These are phyloP conservation scores for Fennellomyces sp. DNA, from an alignment of 371 early-diverging fungal genomes.

Conservation along the genomic window DNA sequence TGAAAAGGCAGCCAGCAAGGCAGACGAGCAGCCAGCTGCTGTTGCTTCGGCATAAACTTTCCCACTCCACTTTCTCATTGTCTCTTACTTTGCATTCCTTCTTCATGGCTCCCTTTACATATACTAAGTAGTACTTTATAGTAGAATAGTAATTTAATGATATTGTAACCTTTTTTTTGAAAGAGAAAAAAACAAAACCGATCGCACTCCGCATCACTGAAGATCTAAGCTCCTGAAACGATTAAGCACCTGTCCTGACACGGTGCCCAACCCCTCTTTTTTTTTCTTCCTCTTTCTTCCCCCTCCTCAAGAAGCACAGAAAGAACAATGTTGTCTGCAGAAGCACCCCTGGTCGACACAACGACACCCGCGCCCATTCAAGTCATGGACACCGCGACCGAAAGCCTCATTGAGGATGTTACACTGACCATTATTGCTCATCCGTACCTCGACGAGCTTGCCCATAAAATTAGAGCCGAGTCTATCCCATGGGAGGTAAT, in stretches of 20 bases:
- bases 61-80: not conserved
- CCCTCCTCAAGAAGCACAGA: not conserved
- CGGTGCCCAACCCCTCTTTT: no score
- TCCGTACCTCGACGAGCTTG: slow-evolving; percentile 81
- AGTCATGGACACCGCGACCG: slow-evolving; percentile 4
- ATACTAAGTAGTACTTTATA: no score
- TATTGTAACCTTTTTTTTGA: no score
- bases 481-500: slow-evolving; percentile 89
- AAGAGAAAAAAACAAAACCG: no score
- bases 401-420: slow-evolving; percentile 41
- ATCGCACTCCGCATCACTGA: no score
- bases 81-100: not conserved
- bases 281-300: not conserved
- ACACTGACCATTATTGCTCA: slow-evolving; percentile 71
- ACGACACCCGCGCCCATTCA: not conserved
- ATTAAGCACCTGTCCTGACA: not conserved
- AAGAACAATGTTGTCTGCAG: not conserved
- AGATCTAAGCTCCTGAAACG: slow-evolving; percentile 1
- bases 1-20: slow-evolving; percentile 7
- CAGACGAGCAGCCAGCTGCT: slow-evolving; percentile 5
- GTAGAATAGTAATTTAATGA: no score
- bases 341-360: not conserved
- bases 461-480: slow-evolving; percentile 64
- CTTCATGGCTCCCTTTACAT: not conserved
- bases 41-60: slow-evolving; percentile 7